Conservation (phyloP, 2,329 filamentous ascomycete genomes). For the Colletotrichum sansevieriae region DNA sequence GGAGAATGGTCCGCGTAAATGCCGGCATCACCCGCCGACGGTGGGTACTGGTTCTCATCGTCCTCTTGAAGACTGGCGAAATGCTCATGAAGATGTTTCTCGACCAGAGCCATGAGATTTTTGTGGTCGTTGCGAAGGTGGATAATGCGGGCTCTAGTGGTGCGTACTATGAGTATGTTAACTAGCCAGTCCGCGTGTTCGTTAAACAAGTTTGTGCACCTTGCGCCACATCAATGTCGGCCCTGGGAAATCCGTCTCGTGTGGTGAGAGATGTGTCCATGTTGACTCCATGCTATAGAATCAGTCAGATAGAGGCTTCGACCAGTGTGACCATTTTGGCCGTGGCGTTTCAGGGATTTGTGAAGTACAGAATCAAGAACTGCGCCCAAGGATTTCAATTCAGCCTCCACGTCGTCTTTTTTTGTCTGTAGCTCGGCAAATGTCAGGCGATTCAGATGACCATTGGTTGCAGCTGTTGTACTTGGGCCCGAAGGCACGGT, state of each 20-base stretch:
- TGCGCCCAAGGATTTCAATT: constrained; percentile 85
- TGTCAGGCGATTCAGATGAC: constrained; percentile 73
- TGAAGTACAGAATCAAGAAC: constrained; percentile 85
- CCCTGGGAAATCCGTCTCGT: constrained; percentile 89
- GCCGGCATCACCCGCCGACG: not conserved
- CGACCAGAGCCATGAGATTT: constrained; percentile 84
- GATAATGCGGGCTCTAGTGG: constrained; percentile 92
- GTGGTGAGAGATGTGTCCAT: constrained; percentile 93
- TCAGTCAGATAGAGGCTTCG: constrained; percentile 39
- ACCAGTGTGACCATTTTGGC: not conserved
- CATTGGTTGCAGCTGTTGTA: constrained; percentile 71
- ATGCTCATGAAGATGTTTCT: constrained; percentile 88
- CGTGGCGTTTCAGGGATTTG: not conserved
- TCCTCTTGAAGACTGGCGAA: constrained; percentile 79
- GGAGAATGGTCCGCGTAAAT: constrained; percentile 43
- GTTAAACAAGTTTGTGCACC: constrained; percentile 62
- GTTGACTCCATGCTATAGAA: constrained; percentile 84
- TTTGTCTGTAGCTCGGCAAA: constrained; percentile 85
- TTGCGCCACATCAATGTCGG: constrained; percentile 95
- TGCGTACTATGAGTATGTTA: constrained; percentile 74
- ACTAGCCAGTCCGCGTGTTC: constrained; percentile 19
- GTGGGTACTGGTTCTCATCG: constrained; percentile 49
- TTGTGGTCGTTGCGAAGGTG: constrained; percentile 94
- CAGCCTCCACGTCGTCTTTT: constrained; percentile 87
- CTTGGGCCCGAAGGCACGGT: constrained; percentile 81